Base-by-base conservation (phyloP, 495 filamentous ascomycete species). In the Tuber aestivum region DNA sequence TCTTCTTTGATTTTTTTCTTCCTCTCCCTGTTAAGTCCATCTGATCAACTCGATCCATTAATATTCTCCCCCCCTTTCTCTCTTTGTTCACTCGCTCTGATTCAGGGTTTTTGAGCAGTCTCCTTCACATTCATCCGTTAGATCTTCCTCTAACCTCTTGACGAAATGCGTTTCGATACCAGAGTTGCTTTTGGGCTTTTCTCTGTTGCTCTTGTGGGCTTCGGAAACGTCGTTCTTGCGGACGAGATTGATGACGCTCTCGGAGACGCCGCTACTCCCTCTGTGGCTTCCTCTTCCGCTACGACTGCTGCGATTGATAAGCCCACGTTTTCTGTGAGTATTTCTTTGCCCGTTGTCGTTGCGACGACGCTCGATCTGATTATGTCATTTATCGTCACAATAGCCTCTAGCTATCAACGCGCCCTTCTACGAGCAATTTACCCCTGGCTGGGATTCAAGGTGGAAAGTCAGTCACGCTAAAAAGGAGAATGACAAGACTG, bases 381-480 rank as follows among this genome's bases (percentile, higher is more conserved):
- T 41, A 1, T 48, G 41, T n/a, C 18, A 14, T 45, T n/a, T 72
- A 23, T 41, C 27, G 37, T 48, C 42, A 78, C 77, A 74, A 23
- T 80, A 97, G 95, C 95, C 96, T 71, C 91, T 92, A 72, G 87
- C 87, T 74, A 86, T 98, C 82, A 93, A 98, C 85, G 96, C 92
- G 76, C 92, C 94, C 61, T 98, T 99, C 90, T 86, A 97, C 75
- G 96, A 99, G 87, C 96, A 99, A 85, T 99, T 99, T 88, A 97
- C 93, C 85, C 90, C 94, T 75, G 95, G 92, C 86, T 97, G 95
- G 95, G 89, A 97, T 72, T 86, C 87, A 70, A 87, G 96, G 84
- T 99, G 96, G 96, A 92, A 94, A 86, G 87, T 90, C 75, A 97
- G 94, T 32, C 92, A 95, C 82, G 96, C 96, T 78, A 98, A 98